phyloP scores from a whole-genome alignment of 192 early-diverging fungal genomes.

The Podochytrium sp. region DNA sequence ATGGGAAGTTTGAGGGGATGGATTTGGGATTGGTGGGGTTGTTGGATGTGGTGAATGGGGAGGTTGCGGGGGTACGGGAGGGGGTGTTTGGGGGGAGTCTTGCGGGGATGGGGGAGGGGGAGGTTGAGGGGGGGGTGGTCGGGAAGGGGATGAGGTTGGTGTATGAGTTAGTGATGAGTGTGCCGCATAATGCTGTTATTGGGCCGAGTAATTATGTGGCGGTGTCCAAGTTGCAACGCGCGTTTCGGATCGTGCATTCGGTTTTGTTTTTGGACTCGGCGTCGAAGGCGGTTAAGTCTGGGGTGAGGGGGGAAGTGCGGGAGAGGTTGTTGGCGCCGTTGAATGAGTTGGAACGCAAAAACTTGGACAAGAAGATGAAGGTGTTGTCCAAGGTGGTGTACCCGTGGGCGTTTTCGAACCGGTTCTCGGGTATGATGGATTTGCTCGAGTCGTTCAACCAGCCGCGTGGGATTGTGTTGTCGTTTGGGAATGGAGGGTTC shows the following conservation, averaged over 20 bases:
- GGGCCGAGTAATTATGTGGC: conserved; percentile 16
- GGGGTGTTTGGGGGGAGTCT: conserved; percentile 13
- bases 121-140: not conserved
- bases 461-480: conserved; percentile 10
- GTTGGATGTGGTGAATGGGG: conserved; percentile 12
- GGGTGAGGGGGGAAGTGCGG: not conserved
- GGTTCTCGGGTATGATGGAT: conserved; percentile 9
- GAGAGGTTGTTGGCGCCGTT: not conserved
- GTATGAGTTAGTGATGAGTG: not conserved
- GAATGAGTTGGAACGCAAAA: not conserved
- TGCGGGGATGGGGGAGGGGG: not conserved
- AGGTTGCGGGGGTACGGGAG: not conserved
- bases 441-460: conserved; percentile 14
- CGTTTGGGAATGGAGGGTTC: conserved; percentile 23
- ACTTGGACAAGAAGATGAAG: conserved; percentile 2
- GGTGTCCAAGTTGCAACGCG: conserved; percentile 1
- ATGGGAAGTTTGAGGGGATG: not conserved
- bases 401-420: conserved; percentile 28
- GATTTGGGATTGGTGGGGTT: not conserved
- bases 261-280: not conserved
- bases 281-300: too few relatives aligned
- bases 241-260: not conserved
- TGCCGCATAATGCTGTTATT: not conserved
- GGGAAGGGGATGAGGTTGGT: not conserved
- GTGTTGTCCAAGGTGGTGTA: not conserved